Base-by-base conservation (phyloP, 495 filamentous ascomycete species). In the Neurospora sp. region DNA sequence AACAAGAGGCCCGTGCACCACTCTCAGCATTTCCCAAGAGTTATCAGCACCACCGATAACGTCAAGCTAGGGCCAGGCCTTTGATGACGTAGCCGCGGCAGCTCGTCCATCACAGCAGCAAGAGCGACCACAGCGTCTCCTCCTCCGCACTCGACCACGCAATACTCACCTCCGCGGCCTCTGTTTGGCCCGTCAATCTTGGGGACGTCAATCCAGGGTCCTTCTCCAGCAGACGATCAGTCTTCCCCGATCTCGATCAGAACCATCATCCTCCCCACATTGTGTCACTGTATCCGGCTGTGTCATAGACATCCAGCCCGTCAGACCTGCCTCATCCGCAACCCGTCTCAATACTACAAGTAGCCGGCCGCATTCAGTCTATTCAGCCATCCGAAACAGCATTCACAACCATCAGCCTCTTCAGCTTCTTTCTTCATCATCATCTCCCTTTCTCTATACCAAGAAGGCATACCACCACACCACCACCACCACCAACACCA, bases 21-120 rank as follows among this genome's bases (percentile, higher is more conserved):
- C 54, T 3, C 4, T 18, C 54, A 66, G 54, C 54, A 66, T 35
- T 35, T 35, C 35, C 35, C 35, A 4, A 35, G 4, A 0, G 48
- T 66, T 66, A 66, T 66, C 54, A 66, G 54, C 54, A 66, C 14
- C 54, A 27, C 54, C 54, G 54, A 66, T 35, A 35, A 35, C 48
- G 48, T 66, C 54, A 66, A 79, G 78, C 78, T 79, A 79, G 77
- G 75, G 78, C 69, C 77, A 76, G 70, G 78, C 79, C 78, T 72
- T 78, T 69, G 69, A 78, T 77, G 78, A 79, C 78, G 78, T 79
- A 76, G 44, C 75, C 72, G 72, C 23, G 14, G 27, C 23, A 62
- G 27, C 54, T 62, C 54, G 54, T 54, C 46, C 9, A 48, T 48
- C 44, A 54, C 46, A 23, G 10, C 8, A 54, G 46, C n/a, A 23